Percentiles rank a stretch among this genome's conserved stretches.
Evolutionary conservation across 2,329 filamentous ascomycete genomes (phyloP).

Genomic region (Boeremia exigua): DNA sequence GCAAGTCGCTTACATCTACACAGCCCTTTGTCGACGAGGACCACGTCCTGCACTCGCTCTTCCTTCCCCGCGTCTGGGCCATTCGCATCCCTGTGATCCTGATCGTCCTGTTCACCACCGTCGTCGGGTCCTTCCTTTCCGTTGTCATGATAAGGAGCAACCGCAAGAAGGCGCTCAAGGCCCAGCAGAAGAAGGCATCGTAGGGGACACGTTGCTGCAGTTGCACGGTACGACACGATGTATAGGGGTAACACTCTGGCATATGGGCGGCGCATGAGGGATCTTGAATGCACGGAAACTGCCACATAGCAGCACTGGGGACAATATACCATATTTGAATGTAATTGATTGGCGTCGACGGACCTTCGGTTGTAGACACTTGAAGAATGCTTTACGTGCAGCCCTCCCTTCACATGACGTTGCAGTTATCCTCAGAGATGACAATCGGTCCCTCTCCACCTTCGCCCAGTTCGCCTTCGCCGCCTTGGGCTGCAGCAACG

Average conservation of each 20-base stretch:
- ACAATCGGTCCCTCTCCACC: conserved; percentile 34
- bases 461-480: conserved; percentile 24
- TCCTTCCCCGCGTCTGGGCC: conserved; percentile 97
- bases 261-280: conserved; percentile 12
- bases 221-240: neutral
- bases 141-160: conserved; percentile 99
- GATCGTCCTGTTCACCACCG: conserved; percentile 86
- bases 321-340: conserved; percentile 11
- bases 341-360: conserved; percentile 1
- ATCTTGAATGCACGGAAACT: neutral
- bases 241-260: conserved; percentile 13
- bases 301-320: conserved; percentile 4
- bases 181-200: conserved; percentile 83
- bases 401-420: conserved; percentile 29
- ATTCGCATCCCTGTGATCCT: conserved; percentile 98
- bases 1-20: neutral
- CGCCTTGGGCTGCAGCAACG: conserved; percentile 33
- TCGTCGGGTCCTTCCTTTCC: conserved; percentile 93
- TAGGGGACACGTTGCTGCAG: conserved; percentile 25
- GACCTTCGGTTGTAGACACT: neutral
- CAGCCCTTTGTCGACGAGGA: conserved; percentile 97
- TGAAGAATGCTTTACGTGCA: neutral
- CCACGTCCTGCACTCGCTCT: conserved; percentile 91
- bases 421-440: conserved; percentile 42
- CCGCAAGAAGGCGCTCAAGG: conserved; percentile 95